Evolutionary conservation across 345 rosid species (phyloP).

Genomic region (Dimocarpus longan): DNA sequence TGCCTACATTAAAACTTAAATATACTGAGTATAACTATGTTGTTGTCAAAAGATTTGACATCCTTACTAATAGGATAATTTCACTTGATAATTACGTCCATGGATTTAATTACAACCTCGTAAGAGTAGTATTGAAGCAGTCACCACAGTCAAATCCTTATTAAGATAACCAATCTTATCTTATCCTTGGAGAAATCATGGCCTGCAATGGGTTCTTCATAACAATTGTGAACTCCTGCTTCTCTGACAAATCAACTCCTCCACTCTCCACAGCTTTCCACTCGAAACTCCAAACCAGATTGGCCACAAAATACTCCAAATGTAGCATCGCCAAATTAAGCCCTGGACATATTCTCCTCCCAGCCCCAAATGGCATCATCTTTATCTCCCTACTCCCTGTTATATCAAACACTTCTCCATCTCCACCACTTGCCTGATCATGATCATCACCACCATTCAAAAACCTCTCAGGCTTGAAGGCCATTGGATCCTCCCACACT

Average conservation of each 20-base stretch:
- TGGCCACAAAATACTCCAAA: slow-evolving; percentile 15
- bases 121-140: no score
- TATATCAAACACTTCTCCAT: not conserved
- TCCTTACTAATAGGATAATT: no score
- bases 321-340: slow-evolving; percentile 10
- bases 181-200: not conserved
- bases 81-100: no score
- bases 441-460: not conserved
- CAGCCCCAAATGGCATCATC: slow-evolving; percentile 15
- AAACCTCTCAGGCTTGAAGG: slow-evolving; percentile 15
- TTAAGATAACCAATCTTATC: no score
- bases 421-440: not conserved
- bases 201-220: slow-evolving; percentile 19
- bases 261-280: slow-evolving; percentile 12
- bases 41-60: no score
- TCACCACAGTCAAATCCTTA: no score
- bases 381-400: slow-evolving; percentile 13
- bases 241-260: slow-evolving; percentile 12
- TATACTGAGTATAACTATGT: no score
- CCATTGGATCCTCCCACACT: slow-evolving; percentile 20
- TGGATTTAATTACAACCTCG: no score
- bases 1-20: no score
- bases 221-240: slow-evolving; percentile 14
- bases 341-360: slow-evolving; percentile 6
- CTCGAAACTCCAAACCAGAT: not conserved